Evolutionary conservation across 75 land plant genomes (phyloP).

Genomic region (Picea glauca): DNA sequence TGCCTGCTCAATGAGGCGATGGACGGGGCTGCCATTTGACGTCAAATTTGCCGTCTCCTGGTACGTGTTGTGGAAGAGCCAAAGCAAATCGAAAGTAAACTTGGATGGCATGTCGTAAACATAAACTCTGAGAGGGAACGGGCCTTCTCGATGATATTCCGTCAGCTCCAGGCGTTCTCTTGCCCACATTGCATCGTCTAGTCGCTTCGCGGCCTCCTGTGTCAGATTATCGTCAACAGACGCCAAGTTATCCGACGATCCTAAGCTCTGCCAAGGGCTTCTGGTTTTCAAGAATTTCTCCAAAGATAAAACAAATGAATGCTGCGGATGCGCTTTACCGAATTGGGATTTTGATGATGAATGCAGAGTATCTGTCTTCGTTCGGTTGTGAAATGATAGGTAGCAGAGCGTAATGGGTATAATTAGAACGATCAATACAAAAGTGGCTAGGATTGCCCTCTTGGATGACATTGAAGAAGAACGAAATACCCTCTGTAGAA

Average conservation of each 20-base stretch:
- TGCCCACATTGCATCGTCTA: constrained; percentile 37
- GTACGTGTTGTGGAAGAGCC: too few relatives aligned
- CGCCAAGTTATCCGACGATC: constrained; percentile 1
- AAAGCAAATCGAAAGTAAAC: too few relatives aligned
- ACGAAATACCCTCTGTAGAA: background rate
- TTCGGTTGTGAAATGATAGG: background rate
- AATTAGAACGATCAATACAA: background rate
- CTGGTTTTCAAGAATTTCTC: constrained; percentile 33
- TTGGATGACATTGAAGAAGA: background rate
- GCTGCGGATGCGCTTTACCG: constrained; percentile 9
- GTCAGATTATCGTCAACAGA: background rate
- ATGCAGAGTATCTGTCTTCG: background rate
- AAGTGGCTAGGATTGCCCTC: background rate
- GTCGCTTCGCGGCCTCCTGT: constrained; percentile 8
- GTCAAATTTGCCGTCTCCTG: too few relatives aligned
- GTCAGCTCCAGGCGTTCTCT: constrained; percentile 27
- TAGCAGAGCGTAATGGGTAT: background rate
- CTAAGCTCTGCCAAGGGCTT: background rate
- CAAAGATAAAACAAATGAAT: constrained; percentile 63
- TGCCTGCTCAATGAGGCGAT: too few relatives aligned
- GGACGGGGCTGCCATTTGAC: too few relatives aligned
- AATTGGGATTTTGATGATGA: background rate
- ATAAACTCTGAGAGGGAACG: constrained; percentile 49
- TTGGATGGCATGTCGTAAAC: constrained; percentile 94
- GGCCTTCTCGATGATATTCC: constrained; percentile 8